phyloP scores from a whole-genome alignment of 495 filamentous ascomycete genomes.

The Daldinia concentrica region DNA sequence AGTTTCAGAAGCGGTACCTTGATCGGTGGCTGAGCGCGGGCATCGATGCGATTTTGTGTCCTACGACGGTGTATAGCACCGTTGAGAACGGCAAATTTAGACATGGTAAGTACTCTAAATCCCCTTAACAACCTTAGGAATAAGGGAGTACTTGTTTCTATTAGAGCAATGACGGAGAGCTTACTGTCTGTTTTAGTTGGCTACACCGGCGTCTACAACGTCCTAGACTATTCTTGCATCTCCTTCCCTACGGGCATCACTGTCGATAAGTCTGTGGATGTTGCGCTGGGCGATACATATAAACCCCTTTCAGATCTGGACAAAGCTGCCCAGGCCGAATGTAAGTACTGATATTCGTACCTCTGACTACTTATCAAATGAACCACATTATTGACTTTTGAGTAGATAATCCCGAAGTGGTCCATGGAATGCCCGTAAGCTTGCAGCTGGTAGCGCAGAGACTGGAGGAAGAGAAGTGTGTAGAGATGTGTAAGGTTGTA shows the following conservation, averaged over 20 bases:
- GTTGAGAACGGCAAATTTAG: conserved; percentile 80
- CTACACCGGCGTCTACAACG: conserved; percentile 77
- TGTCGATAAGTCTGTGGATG: conserved; percentile 71
- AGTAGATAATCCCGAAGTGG: conserved; percentile 69
- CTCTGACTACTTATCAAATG: background rate
- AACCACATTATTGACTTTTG: background rate
- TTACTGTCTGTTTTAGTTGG: conserved; percentile 62
- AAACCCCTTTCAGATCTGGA: conserved; percentile 73
- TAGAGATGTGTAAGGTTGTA: conserved; percentile 76
- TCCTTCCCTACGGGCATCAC: conserved; percentile 69
- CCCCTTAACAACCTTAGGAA: background rate
- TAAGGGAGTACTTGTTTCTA: background rate
- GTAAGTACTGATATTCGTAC: conserved; percentile 27
- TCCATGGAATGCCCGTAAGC: conserved; percentile 81
- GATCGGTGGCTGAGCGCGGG: conserved; percentile 75
- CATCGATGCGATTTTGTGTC: conserved; percentile 77
- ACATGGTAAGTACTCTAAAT: conserved; percentile 59
- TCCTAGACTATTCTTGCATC: conserved; percentile 48
- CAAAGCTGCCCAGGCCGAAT: conserved; percentile 76
- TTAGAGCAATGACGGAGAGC: background rate
- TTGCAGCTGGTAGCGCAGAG: conserved; percentile 82
- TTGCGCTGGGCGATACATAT: conserved; percentile 61
- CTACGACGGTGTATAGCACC: conserved; percentile 74
- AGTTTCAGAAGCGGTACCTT: conserved; percentile 75
- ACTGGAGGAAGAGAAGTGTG: conserved; percentile 85